Conservation (phyloP, 2,329 filamentous ascomycete species). For the Alternaria arbusti region DNA sequence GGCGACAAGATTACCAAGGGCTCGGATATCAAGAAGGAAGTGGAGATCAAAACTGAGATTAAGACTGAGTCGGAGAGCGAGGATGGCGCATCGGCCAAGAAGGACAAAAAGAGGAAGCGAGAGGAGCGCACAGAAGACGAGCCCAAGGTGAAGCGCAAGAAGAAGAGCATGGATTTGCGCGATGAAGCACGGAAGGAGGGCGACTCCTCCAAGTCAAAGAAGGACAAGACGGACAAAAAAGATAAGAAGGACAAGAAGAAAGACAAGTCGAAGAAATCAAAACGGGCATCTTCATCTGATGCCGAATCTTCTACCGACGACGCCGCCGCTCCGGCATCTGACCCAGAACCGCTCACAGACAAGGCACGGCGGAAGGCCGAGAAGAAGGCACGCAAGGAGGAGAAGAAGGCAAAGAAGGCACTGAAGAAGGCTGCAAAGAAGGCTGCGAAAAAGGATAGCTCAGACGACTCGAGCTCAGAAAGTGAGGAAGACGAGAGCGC, state of each 20-base stretch:
- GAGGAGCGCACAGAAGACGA: constrained; percentile 40
- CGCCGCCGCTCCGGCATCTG: constrained; percentile 21
- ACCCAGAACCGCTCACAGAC: constrained; percentile 51
- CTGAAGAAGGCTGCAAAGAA: constrained; percentile 54
- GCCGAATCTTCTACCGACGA: constrained; percentile 27
- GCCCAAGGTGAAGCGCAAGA: constrained; percentile 46
- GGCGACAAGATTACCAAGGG: constrained; percentile 63
- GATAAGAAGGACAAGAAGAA: constrained; percentile 41
- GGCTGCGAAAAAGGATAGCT: constrained; percentile 34
- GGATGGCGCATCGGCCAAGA: constrained; percentile 26
- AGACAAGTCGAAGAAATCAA: constrained; percentile 36
- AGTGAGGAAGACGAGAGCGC: constrained; percentile 39
- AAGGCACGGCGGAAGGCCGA: constrained; percentile 49
- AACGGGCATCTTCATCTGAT: constrained; percentile 27
- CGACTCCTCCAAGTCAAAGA: constrained; percentile 30
- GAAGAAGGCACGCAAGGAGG: constrained; percentile 54
- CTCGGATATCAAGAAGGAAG: constrained; percentile 49
- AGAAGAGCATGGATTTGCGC: constrained; percentile 44
- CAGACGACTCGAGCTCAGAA: constrained; percentile 35
- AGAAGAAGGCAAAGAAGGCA: constrained; percentile 58
- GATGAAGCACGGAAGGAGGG: constrained; percentile 34
- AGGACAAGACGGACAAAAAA: constrained; percentile 46
- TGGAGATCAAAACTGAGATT: constrained; percentile 42
- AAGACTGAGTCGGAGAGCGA: constrained; percentile 51
- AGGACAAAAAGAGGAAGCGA: constrained; percentile 44